phyloP scores from a whole-genome alignment of 2,329 filamentous ascomycete genomes.

The Hypomyces perniciosus region DNA sequence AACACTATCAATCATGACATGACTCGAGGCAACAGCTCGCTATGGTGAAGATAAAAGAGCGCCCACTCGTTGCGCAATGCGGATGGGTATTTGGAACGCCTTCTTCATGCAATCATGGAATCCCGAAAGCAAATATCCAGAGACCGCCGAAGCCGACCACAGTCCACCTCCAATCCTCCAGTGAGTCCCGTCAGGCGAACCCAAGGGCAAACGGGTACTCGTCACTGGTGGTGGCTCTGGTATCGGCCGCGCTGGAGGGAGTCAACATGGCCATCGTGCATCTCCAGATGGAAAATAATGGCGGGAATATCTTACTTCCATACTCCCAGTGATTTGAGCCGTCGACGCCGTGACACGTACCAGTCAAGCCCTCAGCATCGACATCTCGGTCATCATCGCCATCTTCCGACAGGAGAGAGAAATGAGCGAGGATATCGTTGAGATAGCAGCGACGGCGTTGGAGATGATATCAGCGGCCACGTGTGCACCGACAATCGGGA shows the following conservation, averaged over 20 bases:
- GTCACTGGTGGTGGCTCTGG: slow-evolving; percentile 1
- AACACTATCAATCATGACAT: no score
- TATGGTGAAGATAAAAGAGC: no score
- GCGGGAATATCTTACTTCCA: neutral
- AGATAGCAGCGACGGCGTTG: neutral
- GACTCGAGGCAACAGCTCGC: no score
- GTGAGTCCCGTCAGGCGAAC: neutral
- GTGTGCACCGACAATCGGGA: no score
- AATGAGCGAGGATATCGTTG: neutral
- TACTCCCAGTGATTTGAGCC: neutral
- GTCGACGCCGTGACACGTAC: neutral
- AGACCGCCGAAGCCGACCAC: neutral
- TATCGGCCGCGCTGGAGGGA: neutral
- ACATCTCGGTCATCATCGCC: neutral
- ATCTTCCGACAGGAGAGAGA: neutral
- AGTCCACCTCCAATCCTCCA: no score
- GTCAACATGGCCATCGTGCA: neutral
- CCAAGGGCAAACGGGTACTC: neutral
- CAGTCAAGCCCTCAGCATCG: neutral
- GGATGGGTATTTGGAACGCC: no score
- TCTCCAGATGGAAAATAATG: neutral
- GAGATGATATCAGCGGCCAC: neutral
- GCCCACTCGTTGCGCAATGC: no score
- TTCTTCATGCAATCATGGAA: neutral
- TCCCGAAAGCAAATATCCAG: neutral